Base-by-base conservation (phyloP, 78 protist genomes). In the Dictyostelium intermedium region DNA sequence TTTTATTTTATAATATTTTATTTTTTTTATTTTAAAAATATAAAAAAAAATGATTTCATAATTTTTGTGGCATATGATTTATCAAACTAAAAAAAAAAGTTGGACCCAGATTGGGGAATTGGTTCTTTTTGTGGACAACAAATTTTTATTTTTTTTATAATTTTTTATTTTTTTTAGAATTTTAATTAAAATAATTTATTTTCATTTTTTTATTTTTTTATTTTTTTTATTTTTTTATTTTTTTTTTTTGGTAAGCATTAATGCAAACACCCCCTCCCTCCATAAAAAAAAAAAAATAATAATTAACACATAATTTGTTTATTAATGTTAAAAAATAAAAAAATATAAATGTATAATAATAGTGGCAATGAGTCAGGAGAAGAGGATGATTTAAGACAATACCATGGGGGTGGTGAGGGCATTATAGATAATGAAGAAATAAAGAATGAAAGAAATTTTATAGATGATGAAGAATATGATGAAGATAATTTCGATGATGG, bases 301-400 rank as follows among this genome's bases (percentile, higher is more conserved):
- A 39, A 39, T 39, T 5, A 39, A 39, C 4, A 39, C 20, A 20
- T 56, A 56, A 56, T 56, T 56, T 56, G 27, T 2, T 14, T 50
- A 50, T 45, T 45, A 6, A 45, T 45, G 53, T 45, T 1, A 50
- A 50, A 50, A 50, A 50, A 50, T 16, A 50, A 50, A 50, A 50
- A 50, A 56, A 56, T 60, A 63, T 27, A 27, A 66, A 63, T 66
- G 74, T 66, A 66, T 27, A 66, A 66, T 66, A 66, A 30, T 25
- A 66, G 27, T 66, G 14, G 14, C 27, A 32, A 32, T 34, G 45
- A 20, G 16, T 14, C 7, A 3, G 79, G 7, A 13, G 79, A 72
- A 30, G 79, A 72, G 6, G 79, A 72, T 34, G 79, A 72, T 72
- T 72, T 72, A 72, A 72, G 43, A 18, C 37, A 72, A 72, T 72